Evolutionary conservation across 495 filamentous ascomycete genomes (phyloP).

Genomic region (Astrocystis sublimbata): DNA sequence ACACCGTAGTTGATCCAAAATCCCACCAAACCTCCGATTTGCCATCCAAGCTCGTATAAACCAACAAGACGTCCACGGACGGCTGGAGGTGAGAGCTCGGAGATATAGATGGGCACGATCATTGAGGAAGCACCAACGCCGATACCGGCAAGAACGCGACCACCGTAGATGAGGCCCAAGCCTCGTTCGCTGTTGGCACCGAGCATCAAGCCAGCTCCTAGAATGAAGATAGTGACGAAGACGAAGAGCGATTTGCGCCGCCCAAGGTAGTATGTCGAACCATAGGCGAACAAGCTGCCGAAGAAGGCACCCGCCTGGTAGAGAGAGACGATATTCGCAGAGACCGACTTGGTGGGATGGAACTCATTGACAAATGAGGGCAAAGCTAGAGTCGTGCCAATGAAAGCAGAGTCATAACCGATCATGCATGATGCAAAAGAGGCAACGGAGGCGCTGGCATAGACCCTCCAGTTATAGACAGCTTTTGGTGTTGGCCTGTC

Average conservation of each 20-base stretch:
- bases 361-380: constrained; percentile 62
- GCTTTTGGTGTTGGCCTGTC: constrained; percentile 63
- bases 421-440: constrained; percentile 72
- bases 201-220: constrained; percentile 66
- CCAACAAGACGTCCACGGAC: constrained; percentile 58
- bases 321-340: constrained; percentile 68
- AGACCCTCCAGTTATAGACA: constrained; percentile 79
- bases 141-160: constrained; percentile 55
- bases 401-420: constrained; percentile 71
- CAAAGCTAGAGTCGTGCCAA: constrained; percentile 66
- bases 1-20: constrained; percentile 58
- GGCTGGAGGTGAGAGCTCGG: constrained; percentile 56
- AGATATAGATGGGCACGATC: constrained; percentile 60
- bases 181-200: constrained; percentile 58
- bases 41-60: constrained; percentile 73
- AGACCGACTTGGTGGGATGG: constrained; percentile 50
- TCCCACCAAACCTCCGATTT: constrained; percentile 61
- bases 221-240: constrained; percentile 57
- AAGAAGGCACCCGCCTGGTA: constrained; percentile 71
- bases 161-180: constrained; percentile 61
- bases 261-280: constrained; percentile 57
- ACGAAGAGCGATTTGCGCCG: constrained; percentile 56
- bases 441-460: constrained; percentile 60
- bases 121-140: constrained; percentile 55
- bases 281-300: constrained; percentile 63